phyloP scores from a whole-genome alignment of 371 early-diverging fungal species.

The Lichtheimia corymbifera region DNA sequence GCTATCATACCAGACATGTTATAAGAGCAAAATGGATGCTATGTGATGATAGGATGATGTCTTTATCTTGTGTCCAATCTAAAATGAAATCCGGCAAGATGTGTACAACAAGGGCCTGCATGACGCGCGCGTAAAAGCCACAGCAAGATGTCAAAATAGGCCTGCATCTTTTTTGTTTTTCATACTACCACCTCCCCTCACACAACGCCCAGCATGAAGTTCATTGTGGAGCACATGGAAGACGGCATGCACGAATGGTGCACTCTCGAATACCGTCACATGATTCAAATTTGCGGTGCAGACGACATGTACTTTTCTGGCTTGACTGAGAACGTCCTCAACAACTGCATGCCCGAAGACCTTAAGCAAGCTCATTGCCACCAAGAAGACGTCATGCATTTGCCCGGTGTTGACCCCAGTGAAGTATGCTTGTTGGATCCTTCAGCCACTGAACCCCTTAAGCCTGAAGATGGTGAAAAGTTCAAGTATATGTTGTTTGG shows the following conservation, averaged over 20 bases:
- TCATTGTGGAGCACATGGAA: constrained; percentile 82
- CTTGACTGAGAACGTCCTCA: constrained; percentile 52
- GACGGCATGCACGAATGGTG: constrained; percentile 76
- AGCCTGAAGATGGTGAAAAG: constrained; percentile 68
- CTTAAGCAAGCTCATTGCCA: constrained; percentile 59
- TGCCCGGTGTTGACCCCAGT: constrained; percentile 56
- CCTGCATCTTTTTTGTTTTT: too few relatives aligned
- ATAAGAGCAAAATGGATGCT: too few relatives aligned
- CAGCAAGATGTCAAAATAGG: too few relatives aligned
- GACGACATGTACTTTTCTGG: constrained; percentile 63
- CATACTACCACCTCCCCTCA: too few relatives aligned
- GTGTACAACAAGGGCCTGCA: too few relatives aligned
- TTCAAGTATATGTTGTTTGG: constrained; percentile 82
- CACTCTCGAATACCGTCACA: constrained; percentile 75
- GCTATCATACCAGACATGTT: too few relatives aligned
- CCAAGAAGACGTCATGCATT: constrained; percentile 58
- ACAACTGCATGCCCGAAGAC: constrained; percentile 53
- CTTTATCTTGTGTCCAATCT: too few relatives aligned
- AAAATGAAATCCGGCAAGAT: too few relatives aligned
- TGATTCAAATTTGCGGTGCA: constrained; percentile 61
- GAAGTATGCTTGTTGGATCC: constrained; percentile 81
- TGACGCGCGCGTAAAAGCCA: too few relatives aligned
- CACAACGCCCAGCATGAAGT: constrained; percentile 17
- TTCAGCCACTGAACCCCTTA: constrained; percentile 54
- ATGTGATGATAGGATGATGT: too few relatives aligned